Evolutionary conservation across 1,284 basidiomycete species (phyloP), one percentile per base, ranked within the genome.

Genomic region (Pyrrhoderma lamaoense): DNA sequence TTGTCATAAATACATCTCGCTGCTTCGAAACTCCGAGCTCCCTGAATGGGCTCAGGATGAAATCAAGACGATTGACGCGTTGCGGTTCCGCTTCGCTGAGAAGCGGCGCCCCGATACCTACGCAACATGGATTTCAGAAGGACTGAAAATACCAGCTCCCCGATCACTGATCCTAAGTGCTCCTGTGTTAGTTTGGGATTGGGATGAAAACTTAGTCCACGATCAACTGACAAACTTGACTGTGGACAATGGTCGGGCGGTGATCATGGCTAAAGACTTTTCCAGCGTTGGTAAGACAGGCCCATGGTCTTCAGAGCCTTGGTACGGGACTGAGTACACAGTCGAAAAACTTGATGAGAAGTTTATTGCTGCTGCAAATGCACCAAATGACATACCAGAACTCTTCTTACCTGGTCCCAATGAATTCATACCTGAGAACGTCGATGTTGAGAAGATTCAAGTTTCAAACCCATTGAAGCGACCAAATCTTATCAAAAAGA

Each of bases 71-170:
- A 76, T 99, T 38, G 80, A 84, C 27, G 72, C 79, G 31, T 89
- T 86, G 31, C 80, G 80, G 21, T 99, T 97, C 76, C 79, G 84
- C 35, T 99, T 96, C 66, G 78, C 85, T 47, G 95, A 99, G 67
- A 93, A 96, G 67, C 73, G 74, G 40, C 73, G 80, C 16, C 85
- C 93, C 0, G 84, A 92, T 45, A 73, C 79, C 54, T 96, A 97
- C 65, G 90, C 89, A 3, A 82, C 86, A 8, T 79, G 76, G 64
- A 73, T 97, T 14, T 68, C 93, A 0, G 82, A 86, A 57, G 79
- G 80, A 61, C 82, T 98, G 79, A 69, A 81, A 45, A 77, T 83
- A 75, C 89, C 89, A 0, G 77, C 84, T 42, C 89, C 93, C n/a
- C 76, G 80, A 34, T 86, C 94, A 45, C 77, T 85, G 58, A 64